Percentiles rank a stretch among this genome's conserved stretches.
phyloP scores from a whole-genome alignment of 768 basidiomycete species.

The Mycena galericulata region DNA sequence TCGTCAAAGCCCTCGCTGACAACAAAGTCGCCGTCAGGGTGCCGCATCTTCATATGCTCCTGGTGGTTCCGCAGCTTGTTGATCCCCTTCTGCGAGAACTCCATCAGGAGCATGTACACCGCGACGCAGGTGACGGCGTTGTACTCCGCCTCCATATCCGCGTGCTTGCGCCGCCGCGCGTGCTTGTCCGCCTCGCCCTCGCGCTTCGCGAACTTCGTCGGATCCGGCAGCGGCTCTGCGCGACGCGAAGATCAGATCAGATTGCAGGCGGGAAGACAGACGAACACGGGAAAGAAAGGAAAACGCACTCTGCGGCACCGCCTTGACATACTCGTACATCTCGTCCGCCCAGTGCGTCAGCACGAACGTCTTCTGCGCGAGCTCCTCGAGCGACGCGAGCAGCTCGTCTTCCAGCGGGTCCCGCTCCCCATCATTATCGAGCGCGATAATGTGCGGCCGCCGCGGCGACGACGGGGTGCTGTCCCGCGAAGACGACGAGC shows the following conservation, averaged over 20 bases:
- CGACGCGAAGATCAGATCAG: constrained; percentile 23
- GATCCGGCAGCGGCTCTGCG: constrained; percentile 85
- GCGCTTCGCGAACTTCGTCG: constrained; percentile 75
- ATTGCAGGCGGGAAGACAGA: not conserved
- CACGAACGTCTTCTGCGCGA: constrained; percentile 96
- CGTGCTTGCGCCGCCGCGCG: constrained; percentile 75
- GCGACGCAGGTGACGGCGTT: constrained; percentile 89
- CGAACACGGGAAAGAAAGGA: not conserved
- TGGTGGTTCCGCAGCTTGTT: constrained; percentile 83
- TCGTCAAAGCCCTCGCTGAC: constrained; percentile 87
- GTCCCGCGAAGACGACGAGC: constrained; percentile 48
- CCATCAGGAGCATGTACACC: constrained; percentile 91
- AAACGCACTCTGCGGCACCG: constrained; percentile 81
- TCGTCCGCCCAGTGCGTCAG: constrained; percentile 95
- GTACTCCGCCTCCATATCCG: constrained; percentile 84
- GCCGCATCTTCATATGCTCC: constrained; percentile 84
- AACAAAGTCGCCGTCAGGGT: constrained; percentile 79
- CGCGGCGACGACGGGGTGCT: constrained; percentile 66
- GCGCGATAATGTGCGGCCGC: constrained; percentile 64
- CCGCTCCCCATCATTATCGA: constrained; percentile 55
- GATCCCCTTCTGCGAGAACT: constrained; percentile 94
- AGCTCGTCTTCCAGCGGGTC: constrained; percentile 87
- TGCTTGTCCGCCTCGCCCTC: constrained; percentile 80
- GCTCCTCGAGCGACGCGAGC: constrained; percentile 84
- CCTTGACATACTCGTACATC: constrained; percentile 91